Evolutionary conservation across 2,329 filamentous ascomycete species (phyloP), one percentile per base, ranked within the genome.

Genomic region (Colletotrichum scovillei): DNA sequence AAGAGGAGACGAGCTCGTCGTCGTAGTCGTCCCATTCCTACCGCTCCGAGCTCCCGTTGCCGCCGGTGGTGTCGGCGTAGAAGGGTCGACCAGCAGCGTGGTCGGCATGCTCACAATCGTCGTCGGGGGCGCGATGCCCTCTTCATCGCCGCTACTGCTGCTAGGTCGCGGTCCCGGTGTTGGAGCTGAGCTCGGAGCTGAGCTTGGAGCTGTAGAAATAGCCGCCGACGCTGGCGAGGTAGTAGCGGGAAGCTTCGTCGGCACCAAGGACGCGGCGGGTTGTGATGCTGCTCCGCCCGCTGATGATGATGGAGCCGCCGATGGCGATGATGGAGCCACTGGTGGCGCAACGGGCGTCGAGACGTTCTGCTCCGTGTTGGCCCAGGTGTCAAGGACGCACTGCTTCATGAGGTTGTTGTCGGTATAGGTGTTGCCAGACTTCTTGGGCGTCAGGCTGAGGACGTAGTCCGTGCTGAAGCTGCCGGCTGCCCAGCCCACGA

Each of bases 401-500:
- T 85, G 75, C 57, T 81, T 80, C 82, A 86, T 82, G 35, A 87
- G 76, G n/a, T 82, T 73, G 74, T 82, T 85, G 75, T 87, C 83
- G 55, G 67, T 75, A 66, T 79, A 83, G 46, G 71, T 75, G 42
- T 79, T 79, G 24, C 78, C 78, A 30, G 80, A 78, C 55, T 76
- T 78, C 12, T 77, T 77, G 0, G 86, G 86, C 28, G 85, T 86
- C n/a, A 87, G 76, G 38, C 81, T 84, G 58, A 87, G 76, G 52
- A 86, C 75, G 71, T 87, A 87, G 3, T 80, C 79, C 6, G 77
- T 75, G 67, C 81, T 79, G 75, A 87, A 86, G 75, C 82, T 84
- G 9, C 86, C 85, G 8, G 86, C 86, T 9, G 80, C 84, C 85
- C 86, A 87, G 64, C 78, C 84, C 11, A 87, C 83, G 56, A 87